Conservation (phyloP, 106 monocot species). For the Allium fistulosum region DNA sequence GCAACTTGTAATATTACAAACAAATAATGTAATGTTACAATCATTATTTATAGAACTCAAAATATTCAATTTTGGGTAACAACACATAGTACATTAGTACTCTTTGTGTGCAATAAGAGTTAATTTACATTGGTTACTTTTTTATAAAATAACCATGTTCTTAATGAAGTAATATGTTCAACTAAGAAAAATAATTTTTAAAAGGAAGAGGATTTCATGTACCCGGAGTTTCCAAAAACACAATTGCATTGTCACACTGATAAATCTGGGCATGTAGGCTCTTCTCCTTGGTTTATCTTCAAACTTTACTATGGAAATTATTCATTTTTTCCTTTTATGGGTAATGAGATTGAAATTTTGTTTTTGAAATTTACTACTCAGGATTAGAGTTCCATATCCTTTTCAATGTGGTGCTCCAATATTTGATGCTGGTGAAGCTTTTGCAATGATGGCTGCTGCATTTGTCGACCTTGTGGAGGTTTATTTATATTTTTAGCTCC, state of each 20-base stretch:
- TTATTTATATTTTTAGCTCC: not conserved
- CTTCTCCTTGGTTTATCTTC: too few species aligned
- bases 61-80: too few species aligned
- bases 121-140: too few species aligned
- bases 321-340: not conserved
- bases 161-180: too few species aligned
- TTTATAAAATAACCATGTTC: too few species aligned
- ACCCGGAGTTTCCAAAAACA: slow-evolving; percentile 42
- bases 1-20: too few species aligned
- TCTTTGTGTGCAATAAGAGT: too few species aligned
- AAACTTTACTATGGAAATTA: slow-evolving; percentile 29
- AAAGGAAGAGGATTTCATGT: too few species aligned
- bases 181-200: too few species aligned
- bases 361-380: not conserved
- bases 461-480: slow-evolving; percentile 94
- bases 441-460: slow-evolving; percentile 99
- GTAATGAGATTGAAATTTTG: not conserved
- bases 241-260: slow-evolving; percentile 97
- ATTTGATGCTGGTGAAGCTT: slow-evolving; percentile 97
- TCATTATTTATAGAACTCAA: too few species aligned
- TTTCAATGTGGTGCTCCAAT: slow-evolving; percentile 98
- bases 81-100: too few species aligned
- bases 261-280: slow-evolving; percentile 72
- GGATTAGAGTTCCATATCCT: slow-evolving; percentile 98
- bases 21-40: too few species aligned